phyloP scores from a whole-genome alignment of 2,329 filamentous ascomycete species.

The Corniculantispora saksenae region DNA sequence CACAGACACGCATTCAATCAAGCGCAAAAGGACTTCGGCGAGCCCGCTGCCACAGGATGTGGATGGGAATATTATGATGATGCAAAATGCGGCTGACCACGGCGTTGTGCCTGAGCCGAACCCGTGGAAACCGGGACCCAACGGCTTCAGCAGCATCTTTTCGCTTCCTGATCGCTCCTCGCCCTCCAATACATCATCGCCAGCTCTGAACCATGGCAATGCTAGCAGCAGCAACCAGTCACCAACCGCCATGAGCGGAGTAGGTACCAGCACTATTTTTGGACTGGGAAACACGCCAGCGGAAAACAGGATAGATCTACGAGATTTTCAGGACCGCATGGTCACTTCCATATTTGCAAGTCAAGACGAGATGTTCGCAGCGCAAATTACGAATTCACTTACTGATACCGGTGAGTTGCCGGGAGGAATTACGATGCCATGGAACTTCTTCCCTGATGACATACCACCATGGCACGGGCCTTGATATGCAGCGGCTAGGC shows the following conservation, averaged over 20 bases:
- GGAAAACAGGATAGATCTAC: conserved; percentile 37
- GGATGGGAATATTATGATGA: not conserved
- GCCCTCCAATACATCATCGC: conserved; percentile 35
- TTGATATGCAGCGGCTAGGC: not conserved
- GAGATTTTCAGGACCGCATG: conserved; percentile 35
- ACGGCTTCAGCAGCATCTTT: not conserved
- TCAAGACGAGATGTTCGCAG: conserved; percentile 33
- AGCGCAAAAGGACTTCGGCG: conserved; percentile 34
- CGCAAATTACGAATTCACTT: conserved; percentile 31
- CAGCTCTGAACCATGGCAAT: conserved; percentile 25
- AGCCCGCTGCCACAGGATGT: conserved; percentile 26
- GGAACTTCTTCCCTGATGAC: conserved; percentile 33
- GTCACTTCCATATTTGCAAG: conserved; percentile 33
- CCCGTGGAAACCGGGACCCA: conserved; percentile 33
- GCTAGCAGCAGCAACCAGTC: conserved; percentile 33
- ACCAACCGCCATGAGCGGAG: conserved; percentile 18
- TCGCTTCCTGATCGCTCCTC: conserved; percentile 35
- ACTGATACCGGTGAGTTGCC: conserved; percentile 24
- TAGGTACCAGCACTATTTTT: conserved; percentile 5
- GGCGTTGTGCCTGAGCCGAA: not conserved
- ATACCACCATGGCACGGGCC: conserved; percentile 14
- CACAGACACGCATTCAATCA: conserved; percentile 27
- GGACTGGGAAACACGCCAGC: conserved; percentile 38
- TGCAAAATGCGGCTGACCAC: not conserved
- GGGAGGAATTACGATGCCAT: conserved; percentile 28